phyloP scores from a whole-genome alignment of 345 rosid genomes.

The Excoecaria cochinchinensis region DNA sequence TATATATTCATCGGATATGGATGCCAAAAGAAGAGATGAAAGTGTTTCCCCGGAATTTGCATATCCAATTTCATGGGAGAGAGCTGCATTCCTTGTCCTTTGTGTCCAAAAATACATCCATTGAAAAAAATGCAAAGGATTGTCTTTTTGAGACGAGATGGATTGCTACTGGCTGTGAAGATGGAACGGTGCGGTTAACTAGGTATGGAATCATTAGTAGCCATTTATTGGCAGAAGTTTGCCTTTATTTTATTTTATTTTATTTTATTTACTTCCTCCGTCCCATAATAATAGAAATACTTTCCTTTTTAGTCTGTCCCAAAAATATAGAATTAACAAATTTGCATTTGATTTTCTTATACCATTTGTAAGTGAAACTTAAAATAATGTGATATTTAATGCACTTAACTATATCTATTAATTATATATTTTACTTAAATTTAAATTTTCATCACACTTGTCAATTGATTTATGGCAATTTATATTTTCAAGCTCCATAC shows the following conservation, averaged over 20 bases:
- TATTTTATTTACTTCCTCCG: no score
- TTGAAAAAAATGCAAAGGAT: conserved; percentile 33
- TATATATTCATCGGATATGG: conserved; percentile 72
- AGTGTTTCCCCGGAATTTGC: conserved; percentile 69
- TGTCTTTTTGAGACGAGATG: conserved; percentile 50
- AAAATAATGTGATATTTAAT: no score
- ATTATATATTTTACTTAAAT: no score
- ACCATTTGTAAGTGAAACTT: no score
- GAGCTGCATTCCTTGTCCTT: conserved; percentile 91
- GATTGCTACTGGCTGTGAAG: conserved; percentile 97
- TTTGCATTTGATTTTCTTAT: no score
- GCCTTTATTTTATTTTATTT: background rate
- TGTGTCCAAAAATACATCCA: conserved; percentile 42
- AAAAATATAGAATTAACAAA: no score
- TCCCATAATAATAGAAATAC: no score
- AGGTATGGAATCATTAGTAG: conserved; percentile 39
- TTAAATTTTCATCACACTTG: no score
- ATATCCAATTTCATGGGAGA: conserved; percentile 88
- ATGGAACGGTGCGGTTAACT: conserved; percentile 95
- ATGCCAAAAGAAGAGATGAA: conserved; percentile 41
- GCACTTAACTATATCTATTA: no score
- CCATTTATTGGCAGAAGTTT: conserved; percentile 6
- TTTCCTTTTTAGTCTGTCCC: no score
- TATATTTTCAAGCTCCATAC: no score
- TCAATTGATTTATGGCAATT: no score